phyloP scores from a whole-genome alignment of 257 asterid genomes.

The Gentiana straminea region DNA sequence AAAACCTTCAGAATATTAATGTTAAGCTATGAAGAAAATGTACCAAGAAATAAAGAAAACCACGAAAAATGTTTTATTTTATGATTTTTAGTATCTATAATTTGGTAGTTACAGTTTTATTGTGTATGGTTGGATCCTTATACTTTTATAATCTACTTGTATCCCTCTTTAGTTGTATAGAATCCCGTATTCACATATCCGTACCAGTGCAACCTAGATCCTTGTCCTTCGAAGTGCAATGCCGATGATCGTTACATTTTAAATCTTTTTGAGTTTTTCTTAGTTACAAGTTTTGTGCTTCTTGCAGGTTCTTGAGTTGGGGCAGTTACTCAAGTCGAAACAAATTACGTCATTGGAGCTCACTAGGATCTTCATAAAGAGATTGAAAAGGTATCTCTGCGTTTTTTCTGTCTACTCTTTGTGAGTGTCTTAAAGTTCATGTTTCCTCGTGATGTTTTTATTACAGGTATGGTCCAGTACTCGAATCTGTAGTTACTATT shows the following conservation, averaged over 20 bases:
- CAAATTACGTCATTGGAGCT: constrained; percentile 76
- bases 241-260: neutral
- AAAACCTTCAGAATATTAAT: no score
- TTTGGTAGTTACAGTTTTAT: no score
- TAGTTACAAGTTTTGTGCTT: constrained; percentile 4
- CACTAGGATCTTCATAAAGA: constrained; percentile 40
- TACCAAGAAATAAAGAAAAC: no score
- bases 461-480: constrained; percentile 66
- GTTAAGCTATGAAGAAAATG: no score
- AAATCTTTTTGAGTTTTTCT: neutral
- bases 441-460: neutral
- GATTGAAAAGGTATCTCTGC: constrained; percentile 58
- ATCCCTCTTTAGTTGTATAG: no score
- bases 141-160: no score
- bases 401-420: neutral
- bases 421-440: neutral
- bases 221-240: no score
- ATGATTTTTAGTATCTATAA: no score
- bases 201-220: no score
- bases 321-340: constrained; percentile 58
- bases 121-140: no score
- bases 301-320: constrained; percentile 72
- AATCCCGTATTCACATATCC: no score
- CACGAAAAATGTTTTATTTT: no score
- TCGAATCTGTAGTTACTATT: constrained; percentile 68